Conservation (phyloP, 2,329 filamentous ascomycete species). For the Triangularia verruculosa region DNA sequence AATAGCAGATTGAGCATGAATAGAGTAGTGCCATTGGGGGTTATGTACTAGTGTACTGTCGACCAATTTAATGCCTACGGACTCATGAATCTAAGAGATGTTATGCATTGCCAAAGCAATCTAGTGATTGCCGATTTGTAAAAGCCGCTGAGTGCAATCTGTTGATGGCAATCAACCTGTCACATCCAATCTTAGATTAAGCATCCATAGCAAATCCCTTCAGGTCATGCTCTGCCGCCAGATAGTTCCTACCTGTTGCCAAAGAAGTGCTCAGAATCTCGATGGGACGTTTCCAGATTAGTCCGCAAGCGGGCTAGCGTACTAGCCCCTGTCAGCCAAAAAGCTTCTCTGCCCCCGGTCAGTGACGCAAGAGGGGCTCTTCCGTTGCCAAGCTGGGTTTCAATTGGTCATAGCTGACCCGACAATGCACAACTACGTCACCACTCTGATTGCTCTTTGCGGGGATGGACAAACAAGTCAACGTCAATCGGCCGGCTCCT, state of each 20-base stretch:
- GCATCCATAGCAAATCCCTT: not conserved
- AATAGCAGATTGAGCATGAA: not conserved
- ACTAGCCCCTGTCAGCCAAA: not conserved
- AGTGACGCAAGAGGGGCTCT: slow-evolving; percentile 14
- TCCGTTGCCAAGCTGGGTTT: not conserved
- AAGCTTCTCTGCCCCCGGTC: slow-evolving; percentile 1
- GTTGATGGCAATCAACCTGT: too few species aligned
- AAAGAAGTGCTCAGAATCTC: not conserved
- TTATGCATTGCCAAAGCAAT: not conserved
- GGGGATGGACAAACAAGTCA: slow-evolving; percentile 8
- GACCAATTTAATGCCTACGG: not conserved
- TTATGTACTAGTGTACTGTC: not conserved
- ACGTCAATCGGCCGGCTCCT: not conserved
- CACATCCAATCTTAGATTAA: not conserved
- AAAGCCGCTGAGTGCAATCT: too few species aligned
- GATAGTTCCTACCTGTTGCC: not conserved
- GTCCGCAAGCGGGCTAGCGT: not conserved
- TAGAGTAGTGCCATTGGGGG: not conserved
- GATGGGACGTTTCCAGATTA: not conserved
- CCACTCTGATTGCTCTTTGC: slow-evolving; percentile 8
- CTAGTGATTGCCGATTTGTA: not conserved
- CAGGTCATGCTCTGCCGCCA: too few species aligned
- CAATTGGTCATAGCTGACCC: slow-evolving; percentile 7
- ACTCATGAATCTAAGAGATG: not conserved
- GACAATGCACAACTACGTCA: slow-evolving; percentile 18